These are phyloP conservation scores for Crucihimalaya himalaica DNA, from an alignment of 345 rosid genomes.

Conservation along the genomic window DNA sequence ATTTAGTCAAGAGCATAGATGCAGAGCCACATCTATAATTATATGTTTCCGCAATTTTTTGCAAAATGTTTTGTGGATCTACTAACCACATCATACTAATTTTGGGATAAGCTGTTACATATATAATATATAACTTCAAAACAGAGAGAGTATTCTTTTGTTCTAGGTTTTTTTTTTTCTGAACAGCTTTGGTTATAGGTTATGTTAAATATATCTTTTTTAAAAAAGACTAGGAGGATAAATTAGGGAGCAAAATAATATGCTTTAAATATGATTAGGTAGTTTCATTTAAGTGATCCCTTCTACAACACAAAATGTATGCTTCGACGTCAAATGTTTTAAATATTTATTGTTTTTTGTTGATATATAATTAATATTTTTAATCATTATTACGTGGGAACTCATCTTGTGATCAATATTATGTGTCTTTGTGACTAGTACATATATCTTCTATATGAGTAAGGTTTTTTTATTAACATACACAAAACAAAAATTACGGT, in stretches of 20 bases:
- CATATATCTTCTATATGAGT: neutral
- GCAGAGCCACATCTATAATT: too few relatives aligned
- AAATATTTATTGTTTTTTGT: neutral
- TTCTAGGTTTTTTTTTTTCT: neutral
- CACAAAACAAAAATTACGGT: neutral
- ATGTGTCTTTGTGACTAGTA: neutral
- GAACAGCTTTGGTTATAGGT: neutral
- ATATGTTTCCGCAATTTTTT: too few relatives aligned
- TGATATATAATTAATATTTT: neutral
- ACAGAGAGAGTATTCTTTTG: neutral
- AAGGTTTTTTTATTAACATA: neutral
- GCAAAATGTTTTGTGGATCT: neutral
- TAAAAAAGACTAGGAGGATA: neutral
- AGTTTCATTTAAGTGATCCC: slow-evolving; percentile 20
- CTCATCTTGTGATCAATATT: neutral
- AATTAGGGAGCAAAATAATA: slow-evolving; percentile 15
- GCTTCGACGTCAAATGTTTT: slow-evolving; percentile 10
- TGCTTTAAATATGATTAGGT: slow-evolving; percentile 29
- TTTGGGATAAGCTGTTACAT: neutral
- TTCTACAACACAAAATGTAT: slow-evolving; percentile 19
- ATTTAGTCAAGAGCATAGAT: too few relatives aligned
- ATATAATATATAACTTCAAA: neutral
- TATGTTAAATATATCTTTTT: neutral
- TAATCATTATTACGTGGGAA: slow-evolving; percentile 8
- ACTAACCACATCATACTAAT: neutral